phyloP scores from a whole-genome alignment of 805 yeast genomes.

The Wickerhamomyces chambardii region DNA sequence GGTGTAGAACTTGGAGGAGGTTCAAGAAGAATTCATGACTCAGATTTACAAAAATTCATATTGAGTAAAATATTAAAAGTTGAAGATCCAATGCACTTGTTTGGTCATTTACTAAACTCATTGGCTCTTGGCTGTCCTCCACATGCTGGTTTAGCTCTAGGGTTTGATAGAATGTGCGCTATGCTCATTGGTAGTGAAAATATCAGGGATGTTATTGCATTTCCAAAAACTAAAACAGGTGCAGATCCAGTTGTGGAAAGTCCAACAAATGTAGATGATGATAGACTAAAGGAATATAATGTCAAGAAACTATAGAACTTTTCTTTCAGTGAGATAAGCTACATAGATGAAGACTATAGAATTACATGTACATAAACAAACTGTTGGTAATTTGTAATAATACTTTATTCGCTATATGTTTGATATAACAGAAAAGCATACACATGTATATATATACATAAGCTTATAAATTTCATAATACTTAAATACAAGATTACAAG shows the following conservation, averaged over 20 bases:
- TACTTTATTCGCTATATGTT: too few relatives aligned
- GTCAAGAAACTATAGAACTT: constrained; percentile 18
- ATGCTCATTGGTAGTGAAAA: constrained; percentile 72
- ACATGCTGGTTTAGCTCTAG: constrained; percentile 95
- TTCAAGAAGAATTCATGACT: constrained; percentile 87
- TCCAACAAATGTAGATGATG: constrained; percentile 57
- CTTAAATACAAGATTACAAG: too few relatives aligned
- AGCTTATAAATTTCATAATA: too few relatives aligned
- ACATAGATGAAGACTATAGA: too few relatives aligned
- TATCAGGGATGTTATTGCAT: constrained; percentile 90
- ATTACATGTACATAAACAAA: too few relatives aligned
- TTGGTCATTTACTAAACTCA: constrained; percentile 82
- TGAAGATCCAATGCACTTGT: constrained; percentile 46
- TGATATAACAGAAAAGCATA: too few relatives aligned
- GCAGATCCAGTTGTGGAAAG: constrained; percentile 81
- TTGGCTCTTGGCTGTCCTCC: constrained; percentile 94
- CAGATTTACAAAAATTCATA: constrained; percentile 65
- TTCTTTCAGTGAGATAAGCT: too few relatives aligned
- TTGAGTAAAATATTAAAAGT: constrained; percentile 59
- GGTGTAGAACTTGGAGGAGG: constrained; percentile 99
- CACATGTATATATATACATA: too few relatives aligned
- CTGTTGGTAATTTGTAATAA: not conserved
- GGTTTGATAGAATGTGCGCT: constrained; percentile 89
- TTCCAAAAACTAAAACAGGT: constrained; percentile 90
- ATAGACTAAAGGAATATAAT: constrained; percentile 46